Percentiles rank a stretch among this genome's conserved stretches.
Conservation (phyloP, 352 stramenopile species). For the Globisporangium camurandrum region DNA sequence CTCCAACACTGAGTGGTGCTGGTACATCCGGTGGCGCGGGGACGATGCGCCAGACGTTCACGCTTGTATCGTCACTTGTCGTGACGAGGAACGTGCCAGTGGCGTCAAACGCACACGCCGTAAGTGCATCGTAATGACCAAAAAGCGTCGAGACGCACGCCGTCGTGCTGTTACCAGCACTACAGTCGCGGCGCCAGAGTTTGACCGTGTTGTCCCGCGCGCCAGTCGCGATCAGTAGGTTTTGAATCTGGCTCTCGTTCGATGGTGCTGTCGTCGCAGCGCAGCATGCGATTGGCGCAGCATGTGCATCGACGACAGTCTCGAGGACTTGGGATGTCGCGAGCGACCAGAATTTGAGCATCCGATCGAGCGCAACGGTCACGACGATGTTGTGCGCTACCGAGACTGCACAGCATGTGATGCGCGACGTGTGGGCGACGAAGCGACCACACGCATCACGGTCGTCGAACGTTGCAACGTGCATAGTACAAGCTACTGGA, state of each 20-base stretch:
- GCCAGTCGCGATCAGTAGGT: conserved; percentile 42
- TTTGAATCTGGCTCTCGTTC: conserved; percentile 1
- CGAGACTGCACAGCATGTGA: conserved; percentile 33
- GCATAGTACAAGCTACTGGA: conserved; percentile 15
- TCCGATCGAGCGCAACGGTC: conserved; percentile 38
- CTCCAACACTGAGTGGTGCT: conserved; percentile 14
- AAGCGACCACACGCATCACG: conserved; percentile 20
- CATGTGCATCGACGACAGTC: conserved; percentile 35
- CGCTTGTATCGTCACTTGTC: conserved; percentile 36
- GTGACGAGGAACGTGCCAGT: conserved; percentile 48
- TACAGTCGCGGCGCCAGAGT: conserved; percentile 28
- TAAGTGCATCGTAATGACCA: conserved; percentile 43
- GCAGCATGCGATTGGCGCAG: conserved; percentile 38
- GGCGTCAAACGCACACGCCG: conserved; percentile 28
- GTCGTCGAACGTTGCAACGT: conserved; percentile 18
- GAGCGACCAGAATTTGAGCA: conserved; percentile 41
- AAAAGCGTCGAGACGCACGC: conserved; percentile 39
- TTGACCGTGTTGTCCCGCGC: conserved; percentile 63
- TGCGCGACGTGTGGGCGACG: conserved; percentile 37
- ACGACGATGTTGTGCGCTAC: conserved; percentile 32
- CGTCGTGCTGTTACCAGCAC: conserved; percentile 1
- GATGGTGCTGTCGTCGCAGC: conserved; percentile 21
- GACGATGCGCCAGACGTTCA: conserved; percentile 41
- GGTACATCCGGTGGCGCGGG: conserved; percentile 41
- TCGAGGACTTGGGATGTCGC: conserved; percentile 21